phyloP scores from a whole-genome alignment of 2,329 filamentous ascomycete genomes.

The Pyrenochaeta sp. region DNA sequence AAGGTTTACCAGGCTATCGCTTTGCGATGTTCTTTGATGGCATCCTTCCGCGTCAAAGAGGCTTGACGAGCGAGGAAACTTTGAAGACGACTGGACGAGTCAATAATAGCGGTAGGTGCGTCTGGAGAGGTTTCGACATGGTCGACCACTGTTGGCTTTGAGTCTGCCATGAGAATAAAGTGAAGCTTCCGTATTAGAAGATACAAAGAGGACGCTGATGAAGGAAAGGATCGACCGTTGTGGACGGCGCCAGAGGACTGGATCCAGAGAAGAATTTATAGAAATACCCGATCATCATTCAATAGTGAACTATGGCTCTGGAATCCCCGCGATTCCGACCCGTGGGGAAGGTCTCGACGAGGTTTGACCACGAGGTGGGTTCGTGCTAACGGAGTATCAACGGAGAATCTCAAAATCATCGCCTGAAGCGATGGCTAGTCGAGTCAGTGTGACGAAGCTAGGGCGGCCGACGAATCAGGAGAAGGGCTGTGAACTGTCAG shows the following conservation, averaged over 20 bases:
- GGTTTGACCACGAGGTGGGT: background rate
- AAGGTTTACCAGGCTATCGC: constrained; percentile 21
- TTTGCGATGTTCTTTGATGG: constrained; percentile 23
- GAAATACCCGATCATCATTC: background rate
- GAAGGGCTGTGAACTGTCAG: background rate
- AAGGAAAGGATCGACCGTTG: background rate
- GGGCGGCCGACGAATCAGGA: background rate
- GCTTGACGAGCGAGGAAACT: constrained; percentile 18
- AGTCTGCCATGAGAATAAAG: constrained; percentile 5
- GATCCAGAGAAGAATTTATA: background rate
- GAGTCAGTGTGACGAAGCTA: background rate
- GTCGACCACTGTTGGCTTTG: background rate
- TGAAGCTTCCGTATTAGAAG: no score
- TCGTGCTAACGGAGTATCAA: constrained; percentile 8
- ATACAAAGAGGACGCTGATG: background rate
- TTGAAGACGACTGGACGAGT: constrained; percentile 8
- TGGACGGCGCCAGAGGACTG: no score
- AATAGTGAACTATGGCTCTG: background rate
- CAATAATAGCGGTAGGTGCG: background rate
- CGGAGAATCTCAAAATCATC: constrained; percentile 6
- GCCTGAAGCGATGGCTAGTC: background rate
- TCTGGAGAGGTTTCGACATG: background rate
- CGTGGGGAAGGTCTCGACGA: background rate
- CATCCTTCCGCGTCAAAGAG: constrained; percentile 14
- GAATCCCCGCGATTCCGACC: background rate